A percentile compares a stretch with the other conserved stretches of the same genome.
Conservation (phyloP, 768 basidiomycete species). For the Tephrocybe sp. region DNA sequence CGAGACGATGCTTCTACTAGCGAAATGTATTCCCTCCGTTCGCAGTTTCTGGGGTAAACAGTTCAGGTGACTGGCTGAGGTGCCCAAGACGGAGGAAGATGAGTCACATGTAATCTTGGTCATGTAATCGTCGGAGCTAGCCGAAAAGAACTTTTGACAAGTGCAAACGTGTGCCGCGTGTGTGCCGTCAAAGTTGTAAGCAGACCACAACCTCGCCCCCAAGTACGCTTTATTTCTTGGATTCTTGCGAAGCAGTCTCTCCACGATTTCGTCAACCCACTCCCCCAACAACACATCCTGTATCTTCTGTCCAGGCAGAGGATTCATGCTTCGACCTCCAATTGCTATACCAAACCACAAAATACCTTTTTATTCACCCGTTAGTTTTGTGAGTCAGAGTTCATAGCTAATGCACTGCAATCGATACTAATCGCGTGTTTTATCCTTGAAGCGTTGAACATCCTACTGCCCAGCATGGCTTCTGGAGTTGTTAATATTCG, state of each 20-base stretch:
- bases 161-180: constrained; percentile 17
- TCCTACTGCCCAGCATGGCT: constrained; percentile 74
- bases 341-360: constrained; percentile 70
- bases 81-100: too few relatives aligned
- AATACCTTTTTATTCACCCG: constrained; percentile 49
- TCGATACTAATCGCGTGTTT: neutral
- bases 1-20: constrained; percentile 30
- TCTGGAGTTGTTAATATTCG: constrained; percentile 88
- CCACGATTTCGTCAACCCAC: constrained; percentile 67
- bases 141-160: constrained; percentile 17
- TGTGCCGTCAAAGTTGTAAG: constrained; percentile 22
- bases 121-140: constrained; percentile 9
- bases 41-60: constrained; percentile 32
- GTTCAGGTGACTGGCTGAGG: constrained; percentile 18
- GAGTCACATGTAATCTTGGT: neutral
- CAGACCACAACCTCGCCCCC: constrained; percentile 26
- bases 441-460: constrained; percentile 58
- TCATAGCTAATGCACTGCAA: neutral
- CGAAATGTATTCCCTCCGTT: constrained; percentile 33
- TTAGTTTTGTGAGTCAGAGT: constrained; percentile 48
- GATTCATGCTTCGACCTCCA: constrained; percentile 95
- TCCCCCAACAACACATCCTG: constrained; percentile 34
- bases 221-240: neutral
- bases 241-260: constrained; percentile 27
- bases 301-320: constrained; percentile 73